Evolutionary conservation across 2,329 filamentous ascomycete genomes (phyloP), one percentile per base, ranked within the genome.

Genomic region (Epichloe uncinata): DNA sequence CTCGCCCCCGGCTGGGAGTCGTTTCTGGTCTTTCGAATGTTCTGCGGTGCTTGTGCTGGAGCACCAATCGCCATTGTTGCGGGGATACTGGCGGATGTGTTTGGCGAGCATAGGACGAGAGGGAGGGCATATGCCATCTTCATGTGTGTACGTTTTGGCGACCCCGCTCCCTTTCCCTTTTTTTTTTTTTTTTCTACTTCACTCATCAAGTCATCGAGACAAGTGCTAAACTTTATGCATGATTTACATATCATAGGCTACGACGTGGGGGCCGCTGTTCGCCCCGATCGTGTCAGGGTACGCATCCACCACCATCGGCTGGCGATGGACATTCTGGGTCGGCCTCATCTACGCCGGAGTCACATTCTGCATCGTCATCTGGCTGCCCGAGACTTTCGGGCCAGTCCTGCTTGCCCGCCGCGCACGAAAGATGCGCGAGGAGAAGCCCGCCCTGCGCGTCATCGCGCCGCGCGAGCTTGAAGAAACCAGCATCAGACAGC

Each of bases 321-420:
- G 83, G 84, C 73, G 79, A 42, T 87, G 83, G 84, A 67, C 75
- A 2, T 85, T 85, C 58, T 87, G 82, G 77, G 73, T 87, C 22
- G 82, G 70, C 12, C 69, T 86, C 15, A 85, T 89, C 16, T 71
- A 85, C 49, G 84, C 84, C 2, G 82, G 77, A 20, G 65, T 66
- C 0, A 82, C 81, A 1, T 72, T 82, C 62, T 61, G 81, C 3
- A 67, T 80, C 1, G 64, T 86, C 13, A 50, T 79, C 15, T 72
- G 82, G 53, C 72, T 87, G 50, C 82, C 81, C 16, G 81, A 85
- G 62, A 83, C 79, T 0, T 83, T 77, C 56, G 74, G 66, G 0
- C 81, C 81, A 0, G 68, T 79, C 4, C 68, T 84, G 12, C 67
- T 84, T n/a, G 71, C 72, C 45, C 69, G 68, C 26, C 71, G 79